Base-by-base conservation (phyloP, 2,329 filamentous ascomycete genomes). In the Stachybotrys elegans region DNA sequence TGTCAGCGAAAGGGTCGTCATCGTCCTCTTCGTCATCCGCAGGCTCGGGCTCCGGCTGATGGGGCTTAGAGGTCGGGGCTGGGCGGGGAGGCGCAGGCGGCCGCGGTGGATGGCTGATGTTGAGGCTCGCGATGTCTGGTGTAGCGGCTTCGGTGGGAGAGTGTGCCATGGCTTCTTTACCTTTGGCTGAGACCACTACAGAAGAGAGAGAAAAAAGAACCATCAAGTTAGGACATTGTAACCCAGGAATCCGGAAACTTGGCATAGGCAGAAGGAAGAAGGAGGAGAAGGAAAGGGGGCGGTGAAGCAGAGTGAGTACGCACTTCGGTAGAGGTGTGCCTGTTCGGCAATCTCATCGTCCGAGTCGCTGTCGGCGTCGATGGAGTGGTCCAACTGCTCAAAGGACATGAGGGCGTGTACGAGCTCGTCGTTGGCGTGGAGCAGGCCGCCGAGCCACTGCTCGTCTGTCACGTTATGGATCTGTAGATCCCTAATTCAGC, bases 391-490 rank as follows among this genome's bases (percentile, higher is more conserved):
- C 50, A 97, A 79, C 55, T 96, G 88, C 66, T 97, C 92, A 59
- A 90, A 98, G 0, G 90, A 87, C 80, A 95, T 95, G 45, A 98
- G 75, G 2, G 91, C 89, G 49, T 85, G 85, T 32, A 97, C 88
- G n/a, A 98, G 83, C 65, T 95, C 88, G 57, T 98, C 93, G 57
- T 98, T 97, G 51, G 92, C 91, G 57, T 93, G 88, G 16, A 98
- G 82, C 5, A 98, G 75, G 48, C 88, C 84, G 34, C 92, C 93
- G 8, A 98, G 83, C 75, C 87, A 96, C 57, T 97, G 84, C 58
- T 97, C 92, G 8, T 83, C 84, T 61, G 95, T 88, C 12, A 97
- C 86, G 41, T 90, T 78, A 59, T 97, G 89, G 50, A 97, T 95
- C 80, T 84, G 44, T 3, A 2, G 13, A 16, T 16, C 31, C 32